A percentile compares a stretch with the other conserved stretches of the same genome.
Evolutionary conservation across 2,329 filamentous ascomycete genomes (phyloP).

Genomic region (Aureobasidium sp.): DNA sequence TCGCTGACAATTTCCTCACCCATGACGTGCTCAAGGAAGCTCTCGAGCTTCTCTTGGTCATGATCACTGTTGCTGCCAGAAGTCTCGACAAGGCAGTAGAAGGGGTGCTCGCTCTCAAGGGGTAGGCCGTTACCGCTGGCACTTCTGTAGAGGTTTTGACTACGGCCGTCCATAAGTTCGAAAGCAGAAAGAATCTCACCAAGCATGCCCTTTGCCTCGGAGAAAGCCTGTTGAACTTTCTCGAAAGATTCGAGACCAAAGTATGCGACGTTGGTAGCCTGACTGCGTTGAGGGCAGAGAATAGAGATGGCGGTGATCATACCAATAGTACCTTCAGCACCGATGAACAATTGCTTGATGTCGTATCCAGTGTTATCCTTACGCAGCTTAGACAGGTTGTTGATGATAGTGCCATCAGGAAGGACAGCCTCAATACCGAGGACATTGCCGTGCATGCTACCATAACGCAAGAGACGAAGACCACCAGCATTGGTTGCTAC

Average conservation of each 20-base stretch:
- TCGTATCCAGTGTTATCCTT: conserved; percentile 99
- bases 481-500: conserved; percentile 94
- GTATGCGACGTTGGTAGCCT: conserved; percentile 89
- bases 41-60: conserved; percentile 81
- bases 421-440: conserved; percentile 90
- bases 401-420: conserved; percentile 83
- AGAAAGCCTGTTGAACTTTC: conserved; percentile 77
- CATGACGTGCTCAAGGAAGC: conserved; percentile 90
- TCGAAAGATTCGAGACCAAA: conserved; percentile 88
- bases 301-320: conserved; percentile 89
- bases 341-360: conserved; percentile 93
- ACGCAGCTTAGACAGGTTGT: conserved; percentile 78
- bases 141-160: conserved; percentile 67
- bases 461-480: conserved; percentile 81
- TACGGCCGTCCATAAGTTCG: conserved; percentile 88
- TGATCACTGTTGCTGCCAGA: conserved; percentile 92
- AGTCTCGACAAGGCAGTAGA: conserved; percentile 96
- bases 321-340: conserved; percentile 88
- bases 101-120: conserved; percentile 76
- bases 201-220: conserved; percentile 80
- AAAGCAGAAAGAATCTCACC: conserved; percentile 96
- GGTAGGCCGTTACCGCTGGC: conserved; percentile 73
- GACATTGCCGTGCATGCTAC: conserved; percentile 87
- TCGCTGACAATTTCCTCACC: conserved; percentile 77
- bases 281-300: conserved; percentile 77